Conservation (phyloP, 148 eudicot species). For the Cornus kousa region DNA sequence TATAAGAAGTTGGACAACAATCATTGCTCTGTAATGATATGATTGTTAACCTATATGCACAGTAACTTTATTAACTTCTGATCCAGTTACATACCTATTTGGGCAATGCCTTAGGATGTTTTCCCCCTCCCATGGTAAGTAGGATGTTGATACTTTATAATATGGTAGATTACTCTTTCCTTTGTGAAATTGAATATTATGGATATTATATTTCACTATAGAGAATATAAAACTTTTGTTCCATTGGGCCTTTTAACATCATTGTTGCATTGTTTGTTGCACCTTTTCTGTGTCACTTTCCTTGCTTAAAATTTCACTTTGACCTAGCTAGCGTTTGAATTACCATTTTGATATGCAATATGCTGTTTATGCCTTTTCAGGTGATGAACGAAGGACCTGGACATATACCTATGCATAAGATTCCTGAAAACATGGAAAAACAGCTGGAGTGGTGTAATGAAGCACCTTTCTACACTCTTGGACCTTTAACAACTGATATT, state of each 20-base stretch:
- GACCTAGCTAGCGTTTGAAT: neutral
- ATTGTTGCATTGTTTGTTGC: neutral
- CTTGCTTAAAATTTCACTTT: neutral
- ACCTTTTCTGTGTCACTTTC: neutral
- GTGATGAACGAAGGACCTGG: slow-evolving; percentile 99
- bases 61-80: neutral
- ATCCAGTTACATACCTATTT: neutral
- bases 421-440: slow-evolving; percentile 98
- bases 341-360: neutral
- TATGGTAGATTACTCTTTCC: neutral
- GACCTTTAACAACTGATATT: slow-evolving; percentile 92
- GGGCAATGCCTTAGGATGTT: neutral
- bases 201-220: neutral
- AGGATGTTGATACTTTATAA: neutral
- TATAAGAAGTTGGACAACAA: neutral
- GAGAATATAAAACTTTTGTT: neutral
- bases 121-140: too few relatives aligned
- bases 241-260: neutral
- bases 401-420: slow-evolving; percentile 94
- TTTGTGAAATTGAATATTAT: neutral
- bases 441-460: slow-evolving; percentile 98
- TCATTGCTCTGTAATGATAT: neutral
- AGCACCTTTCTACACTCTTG: slow-evolving; percentile 98
- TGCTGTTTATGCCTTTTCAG: slow-evolving; percentile 34
- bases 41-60: neutral